Evolutionary conservation across 2,329 filamentous ascomycete species (phyloP).

Genomic region (Fusarium proliferatum): DNA sequence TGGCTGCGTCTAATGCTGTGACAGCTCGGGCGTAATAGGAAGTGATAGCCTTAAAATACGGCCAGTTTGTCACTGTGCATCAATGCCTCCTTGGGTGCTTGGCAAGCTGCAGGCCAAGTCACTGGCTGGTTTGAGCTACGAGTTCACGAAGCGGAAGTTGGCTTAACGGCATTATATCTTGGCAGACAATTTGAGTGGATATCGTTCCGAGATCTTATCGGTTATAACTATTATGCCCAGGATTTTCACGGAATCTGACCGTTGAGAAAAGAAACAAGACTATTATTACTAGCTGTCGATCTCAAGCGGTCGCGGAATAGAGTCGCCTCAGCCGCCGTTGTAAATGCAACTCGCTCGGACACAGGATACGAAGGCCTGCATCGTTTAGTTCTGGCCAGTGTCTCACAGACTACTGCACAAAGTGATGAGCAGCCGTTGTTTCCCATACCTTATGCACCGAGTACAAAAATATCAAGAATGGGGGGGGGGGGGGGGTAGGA

Average conservation of each 20-base stretch:
- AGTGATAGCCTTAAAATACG: background rate
- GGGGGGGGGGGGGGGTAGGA: background rate
- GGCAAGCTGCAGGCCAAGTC: conserved; percentile 5
- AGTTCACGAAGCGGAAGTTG: background rate
- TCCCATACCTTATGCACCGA: background rate
- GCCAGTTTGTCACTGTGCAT: background rate
- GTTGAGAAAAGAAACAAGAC: background rate
- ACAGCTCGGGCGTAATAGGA: background rate
- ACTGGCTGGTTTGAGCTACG: background rate
- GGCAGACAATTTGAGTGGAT: background rate
- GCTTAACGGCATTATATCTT: conserved; percentile 6
- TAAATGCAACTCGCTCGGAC: background rate
- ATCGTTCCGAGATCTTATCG: background rate
- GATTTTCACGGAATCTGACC: background rate
- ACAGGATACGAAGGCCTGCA: background rate
- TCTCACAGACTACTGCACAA: background rate
- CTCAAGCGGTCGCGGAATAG: background rate
- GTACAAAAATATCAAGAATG: background rate
- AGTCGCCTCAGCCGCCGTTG: background rate
- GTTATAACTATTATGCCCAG: background rate
- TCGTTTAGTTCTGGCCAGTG: background rate
- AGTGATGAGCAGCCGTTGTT: background rate
- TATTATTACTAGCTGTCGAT: background rate
- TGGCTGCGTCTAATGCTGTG: background rate
- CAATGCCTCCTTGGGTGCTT: conserved; percentile 5